phyloP scores from a whole-genome alignment of 1,284 basidiomycete species.

The Tremellales sp. region DNA sequence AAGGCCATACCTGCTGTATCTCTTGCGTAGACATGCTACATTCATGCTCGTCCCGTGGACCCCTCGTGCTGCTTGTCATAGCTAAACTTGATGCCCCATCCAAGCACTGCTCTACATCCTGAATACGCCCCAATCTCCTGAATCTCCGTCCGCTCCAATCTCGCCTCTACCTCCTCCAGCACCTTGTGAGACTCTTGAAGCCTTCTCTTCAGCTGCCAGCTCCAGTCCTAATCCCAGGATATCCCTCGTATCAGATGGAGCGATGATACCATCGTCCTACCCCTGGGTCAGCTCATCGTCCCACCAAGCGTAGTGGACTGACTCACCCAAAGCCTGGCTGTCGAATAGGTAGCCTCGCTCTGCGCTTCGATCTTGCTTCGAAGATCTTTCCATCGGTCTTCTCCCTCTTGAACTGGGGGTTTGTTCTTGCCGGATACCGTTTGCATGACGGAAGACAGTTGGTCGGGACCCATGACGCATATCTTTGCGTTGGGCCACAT shows the following conservation, averaged over 20 bases:
- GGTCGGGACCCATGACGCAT: conserved; percentile 93
- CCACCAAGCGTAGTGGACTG: neutral
- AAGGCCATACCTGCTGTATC: too few relatives aligned
- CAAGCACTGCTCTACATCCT: conserved; percentile 61
- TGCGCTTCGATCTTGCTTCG: conserved; percentile 80
- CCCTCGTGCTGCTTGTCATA: too few relatives aligned
- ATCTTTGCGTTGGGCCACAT: conserved; percentile 98
- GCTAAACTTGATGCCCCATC: too few relatives aligned
- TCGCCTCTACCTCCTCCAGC: conserved; percentile 40
- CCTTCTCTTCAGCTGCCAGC: conserved; percentile 56
- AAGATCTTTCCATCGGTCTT: conserved; percentile 49
- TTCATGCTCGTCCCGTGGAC: too few relatives aligned
- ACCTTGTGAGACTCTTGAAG: conserved; percentile 39
- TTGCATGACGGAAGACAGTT: conserved; percentile 87
- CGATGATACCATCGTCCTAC: conserved; percentile 84
- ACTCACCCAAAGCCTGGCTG: conserved; percentile 71
- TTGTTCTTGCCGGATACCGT: conserved; percentile 55
- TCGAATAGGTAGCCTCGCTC: conserved; percentile 79
- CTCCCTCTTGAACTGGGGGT: conserved; percentile 15
- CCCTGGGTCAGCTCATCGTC: neutral
- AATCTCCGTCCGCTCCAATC: conserved; percentile 67
- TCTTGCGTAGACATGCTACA: too few relatives aligned
- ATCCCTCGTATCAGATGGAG: conserved; percentile 83
- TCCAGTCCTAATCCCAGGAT: conserved; percentile 79
- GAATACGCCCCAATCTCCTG: conserved; percentile 79